Conservation (phyloP, 257 asterid genomes). For the Solanum bulbocastanum region DNA sequence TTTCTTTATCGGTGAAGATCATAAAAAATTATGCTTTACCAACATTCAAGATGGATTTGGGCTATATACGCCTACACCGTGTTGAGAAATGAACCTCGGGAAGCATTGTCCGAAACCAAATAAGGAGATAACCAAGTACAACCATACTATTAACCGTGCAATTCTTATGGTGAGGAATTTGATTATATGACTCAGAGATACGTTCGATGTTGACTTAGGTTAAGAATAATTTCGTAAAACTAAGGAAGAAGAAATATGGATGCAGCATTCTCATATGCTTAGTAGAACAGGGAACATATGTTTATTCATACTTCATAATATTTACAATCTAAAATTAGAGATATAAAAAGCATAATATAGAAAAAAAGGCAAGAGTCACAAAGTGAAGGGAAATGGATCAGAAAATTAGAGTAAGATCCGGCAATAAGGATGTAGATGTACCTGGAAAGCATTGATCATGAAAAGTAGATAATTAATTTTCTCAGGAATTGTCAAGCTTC, state of each 20-base stretch:
- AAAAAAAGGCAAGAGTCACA: not conserved
- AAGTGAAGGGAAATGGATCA: not conserved
- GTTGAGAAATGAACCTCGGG: not conserved
- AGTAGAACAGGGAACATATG: not conserved
- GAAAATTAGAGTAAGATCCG: not conserved
- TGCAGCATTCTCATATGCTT: not conserved
- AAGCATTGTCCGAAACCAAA: not conserved
- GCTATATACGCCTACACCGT: not conserved
- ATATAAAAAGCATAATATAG: not conserved
- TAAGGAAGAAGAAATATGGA: not conserved
- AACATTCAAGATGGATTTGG: not conserved
- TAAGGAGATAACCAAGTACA: not conserved
- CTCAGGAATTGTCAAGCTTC: constrained; percentile 72
- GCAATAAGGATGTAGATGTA: constrained; percentile 8
- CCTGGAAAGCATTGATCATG: constrained; percentile 99
- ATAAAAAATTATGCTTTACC: not conserved
- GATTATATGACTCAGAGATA: not conserved
- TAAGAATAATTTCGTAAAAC: not conserved
- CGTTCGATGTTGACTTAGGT: not conserved
- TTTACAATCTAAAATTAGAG: not conserved
- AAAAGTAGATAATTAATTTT: constrained; percentile 92
- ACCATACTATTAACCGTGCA: not conserved
- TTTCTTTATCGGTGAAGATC: not conserved
- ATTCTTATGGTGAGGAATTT: not conserved
- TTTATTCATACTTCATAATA: not conserved